Conservation (phyloP, 2,329 filamentous ascomycete genomes). For the Aspergillus phoenicis region DNA sequence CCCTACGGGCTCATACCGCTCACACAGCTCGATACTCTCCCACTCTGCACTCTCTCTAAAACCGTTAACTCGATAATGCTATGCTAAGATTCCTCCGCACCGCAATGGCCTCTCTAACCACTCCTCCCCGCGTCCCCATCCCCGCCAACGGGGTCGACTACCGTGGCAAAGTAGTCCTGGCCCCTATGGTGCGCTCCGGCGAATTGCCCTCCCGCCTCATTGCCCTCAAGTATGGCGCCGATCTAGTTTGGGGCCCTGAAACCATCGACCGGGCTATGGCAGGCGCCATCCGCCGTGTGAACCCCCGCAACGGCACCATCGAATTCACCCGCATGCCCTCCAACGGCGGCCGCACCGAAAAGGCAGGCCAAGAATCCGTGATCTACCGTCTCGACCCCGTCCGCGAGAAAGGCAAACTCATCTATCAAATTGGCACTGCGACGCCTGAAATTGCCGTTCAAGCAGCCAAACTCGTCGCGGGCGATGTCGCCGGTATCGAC, state of each 20-base stretch:
- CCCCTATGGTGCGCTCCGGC: slow-evolving; percentile 97
- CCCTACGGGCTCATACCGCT: background rate
- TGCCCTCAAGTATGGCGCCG: slow-evolving; percentile 91
- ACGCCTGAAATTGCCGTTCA: slow-evolving; percentile 79
- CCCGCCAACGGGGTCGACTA: slow-evolving; percentile 90
- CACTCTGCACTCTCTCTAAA: background rate
- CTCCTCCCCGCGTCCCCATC: slow-evolving; percentile 73
- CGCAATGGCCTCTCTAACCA: slow-evolving; percentile 63
- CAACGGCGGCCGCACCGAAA: slow-evolving; percentile 56
- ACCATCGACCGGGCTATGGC: slow-evolving; percentile 92
- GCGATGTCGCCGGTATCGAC: slow-evolving; percentile 89
- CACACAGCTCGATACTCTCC: background rate
- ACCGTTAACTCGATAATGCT: slow-evolving; percentile 28
- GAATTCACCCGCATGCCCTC: slow-evolving; percentile 81
- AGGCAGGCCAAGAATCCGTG: slow-evolving; percentile 60
- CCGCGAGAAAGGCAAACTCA: slow-evolving; percentile 71
- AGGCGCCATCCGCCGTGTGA: slow-evolving; percentile 76
- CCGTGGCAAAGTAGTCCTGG: slow-evolving; percentile 88
- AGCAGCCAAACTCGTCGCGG: slow-evolving; percentile 80
- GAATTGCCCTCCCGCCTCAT: slow-evolving; percentile 87
- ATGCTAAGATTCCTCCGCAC: slow-evolving; percentile 50
- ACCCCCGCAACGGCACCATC: slow-evolving; percentile 74
- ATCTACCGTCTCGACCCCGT: slow-evolving; percentile 83
- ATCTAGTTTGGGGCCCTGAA: slow-evolving; percentile 97
- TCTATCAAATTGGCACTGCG: slow-evolving; percentile 92